A percentile compares a stretch with the other conserved stretches of the same genome.
Conservation (phyloP, 768 basidiomycete species). For the Calocybe indica region DNA sequence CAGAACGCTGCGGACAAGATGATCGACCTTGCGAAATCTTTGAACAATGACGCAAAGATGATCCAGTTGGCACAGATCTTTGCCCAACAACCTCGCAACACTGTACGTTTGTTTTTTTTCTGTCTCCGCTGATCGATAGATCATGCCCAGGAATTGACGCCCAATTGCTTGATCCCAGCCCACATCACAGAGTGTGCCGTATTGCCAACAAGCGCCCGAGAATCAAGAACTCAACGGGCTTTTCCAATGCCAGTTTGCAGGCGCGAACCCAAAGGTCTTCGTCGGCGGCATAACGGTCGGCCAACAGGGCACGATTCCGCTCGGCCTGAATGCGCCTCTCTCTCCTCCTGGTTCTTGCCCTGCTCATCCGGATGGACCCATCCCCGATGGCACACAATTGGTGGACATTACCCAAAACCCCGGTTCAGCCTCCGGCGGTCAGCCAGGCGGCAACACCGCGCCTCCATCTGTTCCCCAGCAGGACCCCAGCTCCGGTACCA, state of each 20-base stretch:
- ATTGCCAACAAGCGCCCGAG: slow-evolving; percentile 48
- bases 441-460: slow-evolving; percentile 4
- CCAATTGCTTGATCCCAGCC: slow-evolving; percentile 22
- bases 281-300: slow-evolving; percentile 38
- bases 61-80: slow-evolving; percentile 49
- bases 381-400: slow-evolving; percentile 44
- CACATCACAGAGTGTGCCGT: slow-evolving; percentile 35
- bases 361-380: slow-evolving; percentile 39
- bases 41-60: slow-evolving; percentile 40
- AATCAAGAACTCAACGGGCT: slow-evolving; percentile 49
- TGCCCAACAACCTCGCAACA: slow-evolving; percentile 52
- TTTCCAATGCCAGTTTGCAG: slow-evolving; percentile 55
- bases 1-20: slow-evolving; percentile 50
- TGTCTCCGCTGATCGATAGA: background rate
- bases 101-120: slow-evolving; percentile 24
- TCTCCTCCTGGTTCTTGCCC: slow-evolving; percentile 46
- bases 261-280: slow-evolving; percentile 37
- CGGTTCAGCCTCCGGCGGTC: slow-evolving; percentile 16
- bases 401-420: slow-evolving; percentile 26
- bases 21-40: slow-evolving; percentile 38
- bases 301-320: slow-evolving; percentile 44
- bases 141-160: background rate
- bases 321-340: slow-evolving; percentile 33
- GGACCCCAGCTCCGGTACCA: slow-evolving; percentile 5
- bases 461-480: slow-evolving; percentile 7